Evolutionary conservation across 768 basidiomycete species (phyloP), one percentile per base, ranked within the genome.

Genomic region (Tremella yokohamensis): DNA sequence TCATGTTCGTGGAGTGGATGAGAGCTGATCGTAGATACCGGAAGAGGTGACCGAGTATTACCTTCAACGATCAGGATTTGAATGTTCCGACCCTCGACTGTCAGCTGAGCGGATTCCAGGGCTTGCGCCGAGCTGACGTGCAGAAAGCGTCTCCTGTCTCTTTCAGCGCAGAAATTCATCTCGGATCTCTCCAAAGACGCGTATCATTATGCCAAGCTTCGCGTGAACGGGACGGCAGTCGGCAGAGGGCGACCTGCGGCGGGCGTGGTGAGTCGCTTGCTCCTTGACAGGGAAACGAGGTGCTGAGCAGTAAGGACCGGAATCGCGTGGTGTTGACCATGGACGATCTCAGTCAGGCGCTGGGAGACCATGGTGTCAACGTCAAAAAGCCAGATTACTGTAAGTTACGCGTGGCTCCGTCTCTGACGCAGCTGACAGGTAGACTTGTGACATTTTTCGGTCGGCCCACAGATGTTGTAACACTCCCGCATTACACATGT

Each of bases 41-140:
- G 94, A 91, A 74, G 93, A 98, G 76, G 90, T 99, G 20, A 96
- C 93, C 2, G 90, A 96, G 70, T 96, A 93, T 76, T 98, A 96
- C 78, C 84, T 99, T 11, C 92, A 98, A 75, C 83, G 87, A 55
- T 89, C 93, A 18, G 96, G 94, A 0, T 97, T 97, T 76, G 92
- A 97, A 66, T 93, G 89, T 69, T 87, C 92, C 61, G 94, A 98
- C 71, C 84, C 91, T 49, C 84, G 94, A 69, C 76, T 98, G 92
- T 96, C 69, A 68, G 86, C 79, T 64, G 24, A 29, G 47, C 50
- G 40, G 15, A 29, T 54, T 12, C 49, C 12, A 11, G 9, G 26
- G 38, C 19, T 13, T 37, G 16, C 38, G 47, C 54, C 40, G 15
- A 22, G 45, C 49, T 48, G 25, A 45, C 47, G 11, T 38, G 8